Base-by-base conservation (phyloP, 208 protist genomes). In the Zelonia costaricensis region DNA sequence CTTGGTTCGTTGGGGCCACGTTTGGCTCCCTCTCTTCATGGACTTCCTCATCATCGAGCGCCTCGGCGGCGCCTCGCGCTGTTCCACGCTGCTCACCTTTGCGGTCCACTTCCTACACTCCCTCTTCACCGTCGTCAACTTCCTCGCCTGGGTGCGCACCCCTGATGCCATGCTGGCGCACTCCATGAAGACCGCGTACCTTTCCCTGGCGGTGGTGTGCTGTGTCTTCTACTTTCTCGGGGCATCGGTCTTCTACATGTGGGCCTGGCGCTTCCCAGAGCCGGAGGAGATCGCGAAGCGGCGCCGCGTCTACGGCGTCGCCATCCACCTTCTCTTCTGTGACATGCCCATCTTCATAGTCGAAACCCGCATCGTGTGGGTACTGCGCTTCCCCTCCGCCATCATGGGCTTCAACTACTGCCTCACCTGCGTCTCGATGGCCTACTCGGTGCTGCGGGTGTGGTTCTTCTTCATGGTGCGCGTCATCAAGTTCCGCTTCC, bases 231-330 rank as follows among this genome's bases (percentile, higher is more conserved):
- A 89, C 68, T 72, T 93, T 16, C 61, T 92, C 10, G 77, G 78
- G 0, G 66, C 80, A 12, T 93, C 86, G 7, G 76, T 92, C 27
- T 89, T 93, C 51, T 95, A 95, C 77, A 93, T 93, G 90, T 95
- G 90, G 87, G 90, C 90, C 3, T 95, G 84, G 82, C 83, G 90
- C 35, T 95, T 83, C 43, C 86, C 86, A 15, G 82, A 93, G 69
- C 90, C 90, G 20, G 86, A 95, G 68, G 84, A 95, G 52, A 69
- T 92, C 12, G 87, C 90, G 36, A 89, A 88, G 70, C 74, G 86
- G 31, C 82, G 90, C 9, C 76, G 86, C 38, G 81, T 93, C 8
- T 93, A 93, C 54, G 90, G 90, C 48, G 62, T 93, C 45, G 27
- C 68, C 12, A 57, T 92, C 31, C 82, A 95, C 68, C 70, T 92